Evolutionary conservation across 176 grass and related monocot species (phyloP).

Genomic region (Triticum timopheevii): DNA sequence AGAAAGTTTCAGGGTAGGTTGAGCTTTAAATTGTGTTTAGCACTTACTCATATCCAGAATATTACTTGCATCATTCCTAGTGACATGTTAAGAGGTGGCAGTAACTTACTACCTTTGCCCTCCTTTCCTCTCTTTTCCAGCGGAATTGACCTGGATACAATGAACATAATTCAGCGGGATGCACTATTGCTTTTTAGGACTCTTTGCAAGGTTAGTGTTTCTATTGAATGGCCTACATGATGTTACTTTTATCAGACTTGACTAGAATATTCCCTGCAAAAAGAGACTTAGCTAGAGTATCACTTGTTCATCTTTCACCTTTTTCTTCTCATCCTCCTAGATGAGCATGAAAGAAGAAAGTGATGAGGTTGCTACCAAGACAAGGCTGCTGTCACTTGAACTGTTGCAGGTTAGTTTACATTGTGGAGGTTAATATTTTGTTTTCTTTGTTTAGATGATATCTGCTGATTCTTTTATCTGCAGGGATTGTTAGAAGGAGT

Average conservation of each 20-base stretch:
- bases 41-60: constrained; percentile 22
- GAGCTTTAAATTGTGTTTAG: constrained; percentile 26
- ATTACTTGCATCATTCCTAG: constrained; percentile 21
- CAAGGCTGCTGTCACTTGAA: constrained; percentile 96
- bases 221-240: constrained; percentile 34
- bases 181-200: constrained; percentile 92
- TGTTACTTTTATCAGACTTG: constrained; percentile 19
- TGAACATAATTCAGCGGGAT: constrained; percentile 88
- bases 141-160: constrained; percentile 87
- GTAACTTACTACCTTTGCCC: constrained; percentile 17
- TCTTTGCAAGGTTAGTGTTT: constrained; percentile 83
- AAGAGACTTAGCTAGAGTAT: constrained; percentile 25
- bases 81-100: not conserved
- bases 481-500: constrained; percentile 98
- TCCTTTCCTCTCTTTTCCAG: constrained; percentile 29
- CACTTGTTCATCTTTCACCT: not conserved
- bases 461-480: constrained; percentile 27
- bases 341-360: constrained; percentile 99
- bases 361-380: constrained; percentile 90
- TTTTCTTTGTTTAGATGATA: constrained; percentile 43
- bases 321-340: constrained; percentile 41
- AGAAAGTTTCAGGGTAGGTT: constrained; percentile 85
- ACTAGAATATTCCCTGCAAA: constrained; percentile 24
- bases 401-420: constrained; percentile 76
- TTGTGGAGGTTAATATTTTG: constrained; percentile 24